Evolutionary conservation across 805 yeast species (phyloP).

Genomic region (Candida sanyiensis): DNA sequence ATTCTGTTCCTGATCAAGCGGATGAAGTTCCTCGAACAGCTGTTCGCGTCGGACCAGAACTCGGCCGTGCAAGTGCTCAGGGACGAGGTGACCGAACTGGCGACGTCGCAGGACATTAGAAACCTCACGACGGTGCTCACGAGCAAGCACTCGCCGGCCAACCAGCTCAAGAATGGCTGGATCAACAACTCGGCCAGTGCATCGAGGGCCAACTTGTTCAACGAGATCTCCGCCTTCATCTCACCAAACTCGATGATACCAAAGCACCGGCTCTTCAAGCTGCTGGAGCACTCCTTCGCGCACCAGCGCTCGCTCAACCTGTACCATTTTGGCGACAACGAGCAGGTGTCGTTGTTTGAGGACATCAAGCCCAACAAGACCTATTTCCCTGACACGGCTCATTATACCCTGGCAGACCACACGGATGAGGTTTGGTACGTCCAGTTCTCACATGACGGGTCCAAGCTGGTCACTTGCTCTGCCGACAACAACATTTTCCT

Average conservation of each 20-base stretch:
- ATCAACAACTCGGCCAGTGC: constrained; percentile 20
- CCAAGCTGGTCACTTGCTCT: constrained; percentile 70
- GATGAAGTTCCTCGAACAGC: constrained; percentile 36
- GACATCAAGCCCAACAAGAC: constrained; percentile 30
- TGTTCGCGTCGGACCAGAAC: constrained; percentile 24
- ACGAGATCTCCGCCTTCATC: constrained; percentile 39
- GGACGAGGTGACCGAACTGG: constrained; percentile 30
- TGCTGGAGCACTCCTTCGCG: constrained; percentile 45
- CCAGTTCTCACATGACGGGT: constrained; percentile 73
- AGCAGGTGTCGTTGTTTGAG: constrained; percentile 28
- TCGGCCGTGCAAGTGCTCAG: constrained; percentile 36
- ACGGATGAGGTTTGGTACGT: constrained; percentile 80
- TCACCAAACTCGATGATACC: constrained; percentile 52
- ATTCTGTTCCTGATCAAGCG: constrained; percentile 33
- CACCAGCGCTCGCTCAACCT: constrained; percentile 38
- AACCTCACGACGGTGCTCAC: constrained; percentile 28
- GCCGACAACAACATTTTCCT: constrained; percentile 58
- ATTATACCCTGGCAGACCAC: constrained; percentile 47
- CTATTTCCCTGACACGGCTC: constrained; percentile 43
- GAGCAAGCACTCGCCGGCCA: constrained; percentile 18
- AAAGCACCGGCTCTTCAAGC: constrained; percentile 41
- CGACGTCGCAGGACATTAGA: constrained; percentile 20
- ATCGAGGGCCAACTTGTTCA: constrained; percentile 38
- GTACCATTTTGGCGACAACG: constrained; percentile 29
- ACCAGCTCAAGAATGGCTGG: constrained; percentile 29